Evolutionary conservation across 2,329 filamentous ascomycete species (phyloP).

Genomic region (Malbranchea zuffiana): DNA sequence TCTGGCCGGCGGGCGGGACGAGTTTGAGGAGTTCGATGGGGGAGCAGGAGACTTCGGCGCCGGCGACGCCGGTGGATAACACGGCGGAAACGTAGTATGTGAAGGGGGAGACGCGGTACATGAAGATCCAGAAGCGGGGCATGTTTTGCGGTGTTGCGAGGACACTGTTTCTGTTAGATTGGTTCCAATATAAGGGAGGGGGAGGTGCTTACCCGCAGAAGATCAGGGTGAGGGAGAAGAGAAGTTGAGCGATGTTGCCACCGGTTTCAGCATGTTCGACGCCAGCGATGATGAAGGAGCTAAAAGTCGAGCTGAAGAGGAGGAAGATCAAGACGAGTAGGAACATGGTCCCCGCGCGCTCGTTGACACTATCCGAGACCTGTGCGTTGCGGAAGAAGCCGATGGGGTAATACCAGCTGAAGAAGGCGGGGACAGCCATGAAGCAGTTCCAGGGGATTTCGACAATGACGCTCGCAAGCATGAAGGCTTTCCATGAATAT

Average conservation of each 20-base stretch:
- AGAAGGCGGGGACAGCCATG: constrained; percentile 52
- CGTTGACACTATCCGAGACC: constrained; percentile 29
- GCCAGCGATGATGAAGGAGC: constrained; percentile 61
- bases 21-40: constrained; percentile 26
- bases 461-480: constrained; percentile 59
- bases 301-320: constrained; percentile 61
- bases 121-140: constrained; percentile 66
- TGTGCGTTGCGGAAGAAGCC: constrained; percentile 36
- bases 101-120: constrained; percentile 58
- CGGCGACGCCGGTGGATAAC: constrained; percentile 25
- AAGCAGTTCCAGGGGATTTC: constrained; percentile 59
- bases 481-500: constrained; percentile 62
- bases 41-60: constrained; percentile 24
- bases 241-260: constrained; percentile 49
- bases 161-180: constrained; percentile 19
- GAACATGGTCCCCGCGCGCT: constrained; percentile 54
- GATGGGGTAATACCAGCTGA: constrained; percentile 58
- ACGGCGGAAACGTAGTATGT: constrained; percentile 47
- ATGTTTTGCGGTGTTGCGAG: constrained; percentile 45
- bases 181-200: background rate
- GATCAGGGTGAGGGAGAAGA: constrained; percentile 48
- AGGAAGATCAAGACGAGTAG: constrained; percentile 56
- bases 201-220: constrained; percentile 38
- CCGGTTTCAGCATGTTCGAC: constrained; percentile 60
- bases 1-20: constrained; percentile 47